phyloP scores from a whole-genome alignment of 495 filamentous ascomycete genomes.

The Hypoxylon lenormandii region DNA sequence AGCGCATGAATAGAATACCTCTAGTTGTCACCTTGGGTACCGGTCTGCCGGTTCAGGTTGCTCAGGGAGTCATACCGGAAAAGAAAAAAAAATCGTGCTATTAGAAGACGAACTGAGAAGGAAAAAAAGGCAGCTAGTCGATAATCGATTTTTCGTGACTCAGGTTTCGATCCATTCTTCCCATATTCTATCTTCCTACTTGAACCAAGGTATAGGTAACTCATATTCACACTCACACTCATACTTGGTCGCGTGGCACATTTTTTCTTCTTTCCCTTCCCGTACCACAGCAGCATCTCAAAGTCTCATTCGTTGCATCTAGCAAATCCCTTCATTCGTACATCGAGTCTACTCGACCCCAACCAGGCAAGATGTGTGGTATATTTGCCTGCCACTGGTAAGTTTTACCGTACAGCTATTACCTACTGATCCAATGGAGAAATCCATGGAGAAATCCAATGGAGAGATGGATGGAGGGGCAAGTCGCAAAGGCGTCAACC shows the following conservation, averaged over 20 bases:
- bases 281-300: constrained; percentile 6
- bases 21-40: background rate
- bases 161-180: constrained; percentile 20
- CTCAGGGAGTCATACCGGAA: background rate
- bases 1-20: background rate
- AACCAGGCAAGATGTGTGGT: constrained; percentile 70
- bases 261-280: constrained; percentile 8
- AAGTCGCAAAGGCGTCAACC: constrained; percentile 36
- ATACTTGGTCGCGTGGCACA: constrained; percentile 26
- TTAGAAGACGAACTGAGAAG: constrained; percentile 31
- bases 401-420: constrained; percentile 49
- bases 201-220: background rate
- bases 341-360: background rate
- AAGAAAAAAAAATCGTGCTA: constrained; percentile 4
- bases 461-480: no score
- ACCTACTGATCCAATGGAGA: constrained; percentile 22
- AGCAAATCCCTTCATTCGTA: constrained; percentile 2
- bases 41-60: background rate
- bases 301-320: constrained; percentile 5
- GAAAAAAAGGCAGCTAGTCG: constrained; percentile 19
- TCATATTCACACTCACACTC: constrained; percentile 9
- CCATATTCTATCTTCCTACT: background rate
- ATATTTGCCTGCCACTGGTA: constrained; percentile 96
- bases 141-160: constrained; percentile 37
- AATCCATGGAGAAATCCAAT: constrained; percentile 31